Conservation (phyloP, 495 filamentous ascomycete species). For the Penicillium malachiteum region DNA sequence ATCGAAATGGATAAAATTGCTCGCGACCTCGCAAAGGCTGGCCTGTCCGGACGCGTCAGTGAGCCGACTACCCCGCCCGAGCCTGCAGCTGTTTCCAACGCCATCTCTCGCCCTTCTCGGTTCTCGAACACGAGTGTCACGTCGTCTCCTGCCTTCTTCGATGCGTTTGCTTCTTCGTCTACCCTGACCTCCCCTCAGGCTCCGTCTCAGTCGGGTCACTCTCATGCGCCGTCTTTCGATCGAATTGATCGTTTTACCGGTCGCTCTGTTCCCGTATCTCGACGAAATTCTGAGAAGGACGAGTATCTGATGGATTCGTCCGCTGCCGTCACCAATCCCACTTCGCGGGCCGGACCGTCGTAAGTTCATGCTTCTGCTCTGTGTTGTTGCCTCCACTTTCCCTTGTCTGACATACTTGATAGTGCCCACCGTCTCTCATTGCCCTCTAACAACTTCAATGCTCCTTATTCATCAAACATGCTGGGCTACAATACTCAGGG, state of each 20-base stretch:
- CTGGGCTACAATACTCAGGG: conserved; percentile 45
- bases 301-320: conserved; percentile 34
- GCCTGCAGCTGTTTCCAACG: conserved; percentile 61
- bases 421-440: conserved; percentile 68
- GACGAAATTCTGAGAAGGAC: conserved; percentile 60
- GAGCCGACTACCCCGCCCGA: conserved; percentile 98
- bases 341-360: conserved; percentile 39
- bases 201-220: conserved; percentile 23
- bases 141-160: conserved; percentile 75
- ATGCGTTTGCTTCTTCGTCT: conserved; percentile 69
- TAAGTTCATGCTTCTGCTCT: conserved; percentile 24
- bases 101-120: conserved; percentile 73
- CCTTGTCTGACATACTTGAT: conserved; percentile 38
- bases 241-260: conserved; percentile 60
- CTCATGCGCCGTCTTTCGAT: conserved; percentile 28
- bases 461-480: conserved; percentile 53
- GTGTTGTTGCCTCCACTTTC: not conserved
- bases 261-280: conserved; percentile 81
- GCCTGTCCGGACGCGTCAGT: conserved; percentile 70
- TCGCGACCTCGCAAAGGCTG: conserved; percentile 66
- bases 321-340: conserved; percentile 6
- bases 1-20: conserved; percentile 79
- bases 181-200: conserved; percentile 62
- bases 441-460: conserved; percentile 65
- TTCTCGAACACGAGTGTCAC: conserved; percentile 81